phyloP scores from a whole-genome alignment of 257 asterid genomes.

The Nemophila menziesii region DNA sequence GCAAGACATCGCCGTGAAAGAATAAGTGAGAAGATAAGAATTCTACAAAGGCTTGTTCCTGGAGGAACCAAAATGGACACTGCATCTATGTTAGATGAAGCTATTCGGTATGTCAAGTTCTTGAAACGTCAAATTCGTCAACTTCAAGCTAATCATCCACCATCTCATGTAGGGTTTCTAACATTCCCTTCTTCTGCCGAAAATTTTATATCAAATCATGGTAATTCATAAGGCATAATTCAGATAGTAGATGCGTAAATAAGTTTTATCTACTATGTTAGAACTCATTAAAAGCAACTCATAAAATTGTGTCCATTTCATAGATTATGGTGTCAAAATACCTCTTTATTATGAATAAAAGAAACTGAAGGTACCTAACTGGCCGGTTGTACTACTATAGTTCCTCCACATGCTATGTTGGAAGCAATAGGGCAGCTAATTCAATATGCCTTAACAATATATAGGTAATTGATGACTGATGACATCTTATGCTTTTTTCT shows the following conservation, averaged over 20 bases:
- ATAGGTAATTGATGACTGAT: slow-evolving; percentile 22
- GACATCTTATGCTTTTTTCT: neutral
- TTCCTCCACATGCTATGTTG: slow-evolving; percentile 16
- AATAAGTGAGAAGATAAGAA: slow-evolving; percentile 69
- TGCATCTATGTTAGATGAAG: slow-evolving; percentile 84
- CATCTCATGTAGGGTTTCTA: slow-evolving; percentile 6
- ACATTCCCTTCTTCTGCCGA: slow-evolving; percentile 4
- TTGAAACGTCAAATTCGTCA: slow-evolving; percentile 60
- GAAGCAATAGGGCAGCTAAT: slow-evolving; percentile 14
- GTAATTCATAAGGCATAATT: too few relatives aligned
- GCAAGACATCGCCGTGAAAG: slow-evolving; percentile 84
- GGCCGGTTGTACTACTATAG: slow-evolving; percentile 2
- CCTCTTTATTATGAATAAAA: too few relatives aligned
- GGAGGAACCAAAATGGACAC: slow-evolving; percentile 91
- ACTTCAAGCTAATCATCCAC: slow-evolving; percentile 23
- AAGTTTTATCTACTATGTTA: too few relatives aligned
- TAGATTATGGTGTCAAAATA: too few relatives aligned
- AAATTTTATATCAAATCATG: slow-evolving; percentile 12
- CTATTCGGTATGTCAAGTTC: slow-evolving; percentile 78
- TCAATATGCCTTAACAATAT: slow-evolving; percentile 19
- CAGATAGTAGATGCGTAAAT: too few relatives aligned
- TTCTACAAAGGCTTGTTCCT: slow-evolving; percentile 71
- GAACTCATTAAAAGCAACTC: too few relatives aligned
- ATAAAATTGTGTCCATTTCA: too few relatives aligned
- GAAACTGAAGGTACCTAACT: too few relatives aligned